Evolutionary conservation across 1,284 basidiomycete species (phyloP).

Genomic region (Anthracocystis walkeri): DNA sequence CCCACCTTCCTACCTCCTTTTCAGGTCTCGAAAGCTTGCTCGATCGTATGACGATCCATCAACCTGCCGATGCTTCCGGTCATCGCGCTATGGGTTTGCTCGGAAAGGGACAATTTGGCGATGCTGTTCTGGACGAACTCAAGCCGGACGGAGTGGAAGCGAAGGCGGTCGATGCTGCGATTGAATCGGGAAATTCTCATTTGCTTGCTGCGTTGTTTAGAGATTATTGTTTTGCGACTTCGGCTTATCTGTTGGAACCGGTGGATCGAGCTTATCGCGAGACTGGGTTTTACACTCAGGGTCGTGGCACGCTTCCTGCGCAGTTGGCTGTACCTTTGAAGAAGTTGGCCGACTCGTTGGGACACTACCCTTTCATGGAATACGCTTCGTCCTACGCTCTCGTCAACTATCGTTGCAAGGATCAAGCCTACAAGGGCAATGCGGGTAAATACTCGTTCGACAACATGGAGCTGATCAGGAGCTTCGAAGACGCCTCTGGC

Average conservation of each 20-base stretch:
- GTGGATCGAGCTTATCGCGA: slow-evolving; percentile 54
- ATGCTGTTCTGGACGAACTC: slow-evolving; percentile 60
- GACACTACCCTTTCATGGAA: slow-evolving; percentile 65
- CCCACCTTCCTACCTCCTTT: slow-evolving; percentile 51
- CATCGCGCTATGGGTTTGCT: slow-evolving; percentile 59
- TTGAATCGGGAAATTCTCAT: slow-evolving; percentile 42
- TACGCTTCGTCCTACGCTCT: slow-evolving; percentile 64
- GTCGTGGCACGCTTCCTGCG: slow-evolving; percentile 49
- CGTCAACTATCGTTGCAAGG: slow-evolving; percentile 56
- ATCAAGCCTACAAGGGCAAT: slow-evolving; percentile 33
- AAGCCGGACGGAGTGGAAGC: slow-evolving; percentile 34
- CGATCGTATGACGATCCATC: slow-evolving; percentile 65
- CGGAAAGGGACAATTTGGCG: slow-evolving; percentile 61
- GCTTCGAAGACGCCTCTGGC: slow-evolving; percentile 61
- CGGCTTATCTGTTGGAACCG: slow-evolving; percentile 66
- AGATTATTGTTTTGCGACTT: slow-evolving; percentile 65
- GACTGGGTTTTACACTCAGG: slow-evolving; percentile 60
- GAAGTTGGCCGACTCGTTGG: slow-evolving; percentile 60
- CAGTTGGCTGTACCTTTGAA: slow-evolving; percentile 61
- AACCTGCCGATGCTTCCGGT: slow-evolving; percentile 50
- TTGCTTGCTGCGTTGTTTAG: slow-evolving; percentile 67
- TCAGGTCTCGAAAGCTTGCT: slow-evolving; percentile 54
- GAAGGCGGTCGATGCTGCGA: slow-evolving; percentile 48
- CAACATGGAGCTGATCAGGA: slow-evolving; percentile 64
- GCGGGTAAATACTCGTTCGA: slow-evolving; percentile 59